These are phyloP conservation scores for Sugiyamaella neomexicana DNA, from an alignment of 1,139 yeast genomes.

Conservation along the genomic window DNA sequence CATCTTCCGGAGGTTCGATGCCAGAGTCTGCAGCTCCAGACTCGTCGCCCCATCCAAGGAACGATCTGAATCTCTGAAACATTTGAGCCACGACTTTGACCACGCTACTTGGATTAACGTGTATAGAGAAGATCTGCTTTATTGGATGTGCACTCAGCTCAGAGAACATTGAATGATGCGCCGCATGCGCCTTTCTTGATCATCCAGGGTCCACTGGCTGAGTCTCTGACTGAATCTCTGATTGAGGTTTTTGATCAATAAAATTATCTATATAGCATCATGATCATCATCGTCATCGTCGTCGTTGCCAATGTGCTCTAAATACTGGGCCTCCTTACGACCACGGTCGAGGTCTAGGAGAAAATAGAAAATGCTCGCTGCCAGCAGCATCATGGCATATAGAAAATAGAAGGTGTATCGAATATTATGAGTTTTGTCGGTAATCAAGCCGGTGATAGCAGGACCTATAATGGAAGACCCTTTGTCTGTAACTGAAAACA, in stretches of 20 bases:
- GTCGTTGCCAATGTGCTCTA: constrained; percentile 29
- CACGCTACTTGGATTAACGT: no score
- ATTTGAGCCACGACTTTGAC: constrained; percentile 1
- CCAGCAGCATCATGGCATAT: constrained; percentile 49
- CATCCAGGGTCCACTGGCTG: neutral
- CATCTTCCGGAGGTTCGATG: constrained; percentile 6
- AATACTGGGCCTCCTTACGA: constrained; percentile 36
- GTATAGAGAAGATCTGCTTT: no score
- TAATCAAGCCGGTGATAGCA: constrained; percentile 59
- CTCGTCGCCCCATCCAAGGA: constrained; percentile 11
- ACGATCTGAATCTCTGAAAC: constrained; percentile 11
- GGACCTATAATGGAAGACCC: constrained; percentile 75
- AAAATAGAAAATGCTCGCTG: constrained; percentile 52
- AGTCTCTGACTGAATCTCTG: no score
- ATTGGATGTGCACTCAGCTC: no score
- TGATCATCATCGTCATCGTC: constrained; percentile 11
- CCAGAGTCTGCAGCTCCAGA: neutral
- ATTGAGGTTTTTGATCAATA: no score
- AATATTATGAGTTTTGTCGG: constrained; percentile 67
- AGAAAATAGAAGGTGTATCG: constrained; percentile 66
- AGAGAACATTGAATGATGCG: neutral
- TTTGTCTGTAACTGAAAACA: constrained; percentile 70
- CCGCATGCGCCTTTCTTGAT: neutral
- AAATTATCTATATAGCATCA: no score
- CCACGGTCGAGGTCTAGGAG: constrained; percentile 60